Base-by-base conservation (phyloP, 2,329 filamentous ascomycete genomes). In the Diaporthe ampelina region DNA sequence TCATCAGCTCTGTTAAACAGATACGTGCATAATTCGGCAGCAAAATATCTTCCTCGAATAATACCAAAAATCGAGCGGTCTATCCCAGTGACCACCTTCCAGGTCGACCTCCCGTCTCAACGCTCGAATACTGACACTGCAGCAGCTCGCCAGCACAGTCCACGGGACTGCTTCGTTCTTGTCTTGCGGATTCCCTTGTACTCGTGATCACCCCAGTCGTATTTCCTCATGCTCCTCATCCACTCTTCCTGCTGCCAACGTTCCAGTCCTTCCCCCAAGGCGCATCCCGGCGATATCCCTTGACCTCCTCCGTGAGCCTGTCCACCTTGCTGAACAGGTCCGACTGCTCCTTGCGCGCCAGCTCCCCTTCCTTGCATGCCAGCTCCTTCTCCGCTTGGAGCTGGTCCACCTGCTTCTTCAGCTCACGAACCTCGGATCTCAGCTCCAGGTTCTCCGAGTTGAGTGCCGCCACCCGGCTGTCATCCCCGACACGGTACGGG, bases 241-340 rank as follows among this genome's bases (percentile, higher is more conserved):
- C 45, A 9, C n/a, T 48, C 19, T 35, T 32, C 48, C 15, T 37
- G n/a, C 24, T 19, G 3, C 26, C 63, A 40, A 19, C 7, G 32
- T 68, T 68, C 63, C 63, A 54, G 1, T 29, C 63, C 32, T 54
- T 54, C 52, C 32, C 63, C 63, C 63, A 54, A 8, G 63, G n/a
- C 32, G 7, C 3, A 1, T 54, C 40, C 32, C 32, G 45, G 15
- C 32, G 32, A 68, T 24, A 1, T 5, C 29, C 45, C n/a, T 54
- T 67, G 45, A 35, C 7, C 21, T 17, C 50, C 6, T 10, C 21
- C 26, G 21, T 15, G 45, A 63, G 45, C 24, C 35, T 17, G 5
- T 71, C 45, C 43, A 52, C 15, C 57, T 26, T 29, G 8, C 8
- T 59, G 15, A 54, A 24, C 35, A 72, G 57, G 17, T 52, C 59